Conservation (phyloP, 1,284 basidiomycete genomes). For the Trichosporon inkin region DNA sequence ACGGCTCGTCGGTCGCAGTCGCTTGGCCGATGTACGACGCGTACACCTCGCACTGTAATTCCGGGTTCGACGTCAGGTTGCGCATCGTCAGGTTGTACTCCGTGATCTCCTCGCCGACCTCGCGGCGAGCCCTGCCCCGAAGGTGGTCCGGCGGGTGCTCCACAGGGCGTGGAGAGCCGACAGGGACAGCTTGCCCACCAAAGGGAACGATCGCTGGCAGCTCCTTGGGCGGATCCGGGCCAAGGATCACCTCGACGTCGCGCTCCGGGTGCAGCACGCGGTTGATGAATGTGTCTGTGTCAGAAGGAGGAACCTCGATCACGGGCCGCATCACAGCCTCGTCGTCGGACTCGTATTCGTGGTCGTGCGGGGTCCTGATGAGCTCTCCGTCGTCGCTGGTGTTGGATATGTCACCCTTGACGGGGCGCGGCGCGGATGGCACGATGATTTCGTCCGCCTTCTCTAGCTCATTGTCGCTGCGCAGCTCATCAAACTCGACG, state of each 20-base stretch:
- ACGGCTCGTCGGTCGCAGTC: constrained; percentile 60
- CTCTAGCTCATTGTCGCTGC: not conserved
- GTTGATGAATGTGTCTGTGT: not conserved
- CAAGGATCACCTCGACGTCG: not conserved
- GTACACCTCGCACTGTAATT: constrained; percentile 53
- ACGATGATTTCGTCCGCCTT: not conserved
- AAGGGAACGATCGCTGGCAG: not conserved
- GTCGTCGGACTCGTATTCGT: not conserved
- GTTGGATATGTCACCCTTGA: not conserved
- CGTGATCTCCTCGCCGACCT: not conserved
- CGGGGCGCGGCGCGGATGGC: not conserved
- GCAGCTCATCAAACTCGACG: not conserved
- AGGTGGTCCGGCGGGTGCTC: not conserved
- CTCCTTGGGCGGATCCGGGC: constrained; percentile 1
- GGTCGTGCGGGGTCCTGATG: not conserved
- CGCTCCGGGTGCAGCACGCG: not conserved
- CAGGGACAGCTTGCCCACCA: not conserved
- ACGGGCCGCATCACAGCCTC: not conserved
- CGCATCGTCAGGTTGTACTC: not conserved
- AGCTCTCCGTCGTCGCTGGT: not conserved
- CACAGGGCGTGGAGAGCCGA: not conserved
- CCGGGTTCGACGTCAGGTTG: constrained; percentile 19
- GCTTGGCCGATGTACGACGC: constrained; percentile 59
- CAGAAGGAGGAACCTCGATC: not conserved
- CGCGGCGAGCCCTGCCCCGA: constrained; percentile 3